Evolutionary conservation across 768 basidiomycete genomes (phyloP).

Genomic region (Lactarius akahatsu): DNA sequence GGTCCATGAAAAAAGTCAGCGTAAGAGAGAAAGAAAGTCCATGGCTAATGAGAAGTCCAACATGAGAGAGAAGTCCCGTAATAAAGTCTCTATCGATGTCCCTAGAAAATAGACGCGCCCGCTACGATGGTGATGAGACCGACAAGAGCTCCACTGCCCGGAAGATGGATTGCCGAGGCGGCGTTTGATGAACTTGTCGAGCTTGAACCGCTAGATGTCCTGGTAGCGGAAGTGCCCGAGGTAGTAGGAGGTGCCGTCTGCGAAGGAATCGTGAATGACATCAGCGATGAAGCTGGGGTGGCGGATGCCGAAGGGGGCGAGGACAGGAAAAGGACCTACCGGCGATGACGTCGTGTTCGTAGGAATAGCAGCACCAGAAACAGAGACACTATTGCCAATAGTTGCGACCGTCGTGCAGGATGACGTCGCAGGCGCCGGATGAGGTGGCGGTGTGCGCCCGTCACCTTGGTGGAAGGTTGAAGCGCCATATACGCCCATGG

Average conservation of each 20-base stretch:
- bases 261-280: not conserved
- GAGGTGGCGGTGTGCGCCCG: constrained; percentile 52
- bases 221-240: not conserved
- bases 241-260: constrained; percentile 5
- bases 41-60: not conserved
- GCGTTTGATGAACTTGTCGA: constrained; percentile 10
- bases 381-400: constrained; percentile 46
- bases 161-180: not conserved
- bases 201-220: not conserved
- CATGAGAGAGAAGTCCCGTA: not conserved
- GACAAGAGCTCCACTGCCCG: constrained; percentile 1
- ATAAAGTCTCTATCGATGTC: constrained; percentile 8
- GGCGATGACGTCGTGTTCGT: constrained; percentile 13
- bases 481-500: constrained; percentile 66
- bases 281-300: not conserved
- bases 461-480: constrained; percentile 70
- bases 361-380: constrained; percentile 1
- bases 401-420: constrained; percentile 54
- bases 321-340: constrained; percentile 1
- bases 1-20: not conserved
- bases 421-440: constrained; percentile 58
- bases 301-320: not conserved
- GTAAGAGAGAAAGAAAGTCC: not conserved
- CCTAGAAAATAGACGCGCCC: constrained; percentile 11
- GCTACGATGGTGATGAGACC: not conserved